phyloP scores from a whole-genome alignment of 179 eudicot species.

The Beta corolliflora region DNA sequence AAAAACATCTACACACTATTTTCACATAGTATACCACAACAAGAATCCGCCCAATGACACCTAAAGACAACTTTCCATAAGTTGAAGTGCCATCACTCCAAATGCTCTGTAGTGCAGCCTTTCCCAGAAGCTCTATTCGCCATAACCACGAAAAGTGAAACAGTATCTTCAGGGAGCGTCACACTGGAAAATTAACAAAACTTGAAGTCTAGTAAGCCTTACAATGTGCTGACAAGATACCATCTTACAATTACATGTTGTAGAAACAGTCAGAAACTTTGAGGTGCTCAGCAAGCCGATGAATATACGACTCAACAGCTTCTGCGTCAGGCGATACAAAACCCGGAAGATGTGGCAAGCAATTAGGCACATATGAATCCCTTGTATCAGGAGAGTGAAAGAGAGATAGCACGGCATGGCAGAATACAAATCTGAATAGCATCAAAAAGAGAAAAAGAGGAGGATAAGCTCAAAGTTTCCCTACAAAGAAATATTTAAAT shows the following conservation, averaged over 20 bases:
- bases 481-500: background rate
- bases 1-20: conserved; percentile 26
- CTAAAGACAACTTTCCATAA: conserved; percentile 8
- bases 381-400: conserved; percentile 52
- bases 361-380: conserved; percentile 63
- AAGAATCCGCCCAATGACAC: background rate
- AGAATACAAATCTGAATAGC: conserved; percentile 82
- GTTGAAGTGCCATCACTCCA: background rate
- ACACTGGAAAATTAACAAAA: conserved; percentile 42
- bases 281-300: conserved; percentile 68
- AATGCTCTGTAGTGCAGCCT: background rate
- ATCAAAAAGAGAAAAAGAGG: conserved; percentile 1
- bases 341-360: conserved; percentile 80
- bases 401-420: conserved; percentile 72
- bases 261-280: conserved; percentile 63
- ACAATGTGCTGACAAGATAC: background rate
- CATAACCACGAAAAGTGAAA: conserved; percentile 60
- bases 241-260: conserved; percentile 22
- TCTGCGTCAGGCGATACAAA: conserved; percentile 65
- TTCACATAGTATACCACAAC: conserved; percentile 23
- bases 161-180: conserved; percentile 60
- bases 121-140: conserved; percentile 38
- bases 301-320: conserved; percentile 62
- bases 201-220: background rate
- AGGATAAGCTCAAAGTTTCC: background rate